Conservation (phyloP, 2,329 filamentous ascomycete genomes). For the Talaromyces sp. region DNA sequence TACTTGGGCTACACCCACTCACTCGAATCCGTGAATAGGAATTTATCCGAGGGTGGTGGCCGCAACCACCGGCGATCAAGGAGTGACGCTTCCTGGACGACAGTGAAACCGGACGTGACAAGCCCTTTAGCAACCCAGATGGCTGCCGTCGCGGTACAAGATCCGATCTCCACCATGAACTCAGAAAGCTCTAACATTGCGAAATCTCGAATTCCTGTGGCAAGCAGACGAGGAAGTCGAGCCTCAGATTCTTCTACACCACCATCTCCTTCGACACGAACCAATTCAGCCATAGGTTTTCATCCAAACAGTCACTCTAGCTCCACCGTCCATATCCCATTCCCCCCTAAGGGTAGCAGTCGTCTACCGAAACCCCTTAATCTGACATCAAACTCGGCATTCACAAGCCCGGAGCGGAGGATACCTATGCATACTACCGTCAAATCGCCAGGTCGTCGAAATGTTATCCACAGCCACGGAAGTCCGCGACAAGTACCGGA, state of each 20-base stretch:
- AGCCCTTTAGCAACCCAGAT: constrained; percentile 32
- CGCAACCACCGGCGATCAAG: constrained; percentile 39
- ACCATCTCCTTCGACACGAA: constrained; percentile 33
- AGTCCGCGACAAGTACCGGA: constrained; percentile 44
- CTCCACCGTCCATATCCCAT: constrained; percentile 28
- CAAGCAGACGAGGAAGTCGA: constrained; percentile 38
- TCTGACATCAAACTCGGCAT: constrained; percentile 13
- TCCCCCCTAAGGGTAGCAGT: constrained; percentile 40
- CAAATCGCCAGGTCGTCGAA: constrained; percentile 35
- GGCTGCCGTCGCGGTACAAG: constrained; percentile 32
- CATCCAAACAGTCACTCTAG: constrained; percentile 22
- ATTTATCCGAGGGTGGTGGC: constrained; percentile 7
- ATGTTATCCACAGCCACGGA: constrained; percentile 30
- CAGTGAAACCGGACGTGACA: constrained; percentile 26
- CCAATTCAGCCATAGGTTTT: constrained; percentile 32
- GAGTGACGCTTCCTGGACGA: constrained; percentile 56
- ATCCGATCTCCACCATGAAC: constrained; percentile 25
- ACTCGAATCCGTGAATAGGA: constrained; percentile 39
- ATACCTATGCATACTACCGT: constrained; percentile 29
- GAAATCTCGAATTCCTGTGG: constrained; percentile 46
- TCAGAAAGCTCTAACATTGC: constrained; percentile 31
- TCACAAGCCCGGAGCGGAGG: constrained; percentile 27
- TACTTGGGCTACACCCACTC: constrained; percentile 51
- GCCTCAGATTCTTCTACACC: constrained; percentile 39
- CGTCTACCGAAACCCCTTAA: constrained; percentile 38